Base-by-base conservation (phyloP, 306 rosid genomes). In the Fragaria iinumae region DNA sequence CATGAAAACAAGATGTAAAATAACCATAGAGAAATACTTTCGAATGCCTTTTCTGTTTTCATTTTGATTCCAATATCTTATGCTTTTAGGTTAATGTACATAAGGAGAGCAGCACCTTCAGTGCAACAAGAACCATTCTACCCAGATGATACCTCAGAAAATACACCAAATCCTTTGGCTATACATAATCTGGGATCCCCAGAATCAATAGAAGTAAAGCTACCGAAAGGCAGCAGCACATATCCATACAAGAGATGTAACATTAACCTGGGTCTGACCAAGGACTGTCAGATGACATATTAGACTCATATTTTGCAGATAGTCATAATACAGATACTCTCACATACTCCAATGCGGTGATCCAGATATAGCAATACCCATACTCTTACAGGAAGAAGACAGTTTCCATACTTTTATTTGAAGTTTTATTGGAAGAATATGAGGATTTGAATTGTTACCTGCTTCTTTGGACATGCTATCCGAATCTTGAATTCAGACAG, bases 401-500 rank as follows among this genome's bases (percentile, higher is more conserved):
- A 14, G 21, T 73, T 44, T 4, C 41, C 38, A 11, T 27, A 27
- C 17, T 59, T 59, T 12, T 14, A 11, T 59, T 32, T 32, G 2
- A 27, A 25, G 18, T 25, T 60, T 27, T 36, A n/a, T 9, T n/a
- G 23, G 11, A 34, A 9, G 9, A 73, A 73, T 10, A 47, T 32
- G 11, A 49, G 11, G 41, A 38, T 39, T 18, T 49, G 47, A 57
- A 21, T 44, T 48, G 77, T 43, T 74, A 82, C 90, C 82, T 89
- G 87, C 78, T 87, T 91, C 89, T 89, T 86, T 55, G 84, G 93
- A 23, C 56, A 86, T 45, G 85, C 85, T 84, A 76, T 80, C 71
- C 80, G 52, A 53, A 41, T 63, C 80, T 84, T 83, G 79, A 84
- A 74, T 81, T 84, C 86, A 73, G 91, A 74, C 75, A 85, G 80